Percentiles rank a stretch among this genome's conserved stretches.
Conservation (phyloP, 164 flowering plant genomes). For the Buxus sempervirens region DNA sequence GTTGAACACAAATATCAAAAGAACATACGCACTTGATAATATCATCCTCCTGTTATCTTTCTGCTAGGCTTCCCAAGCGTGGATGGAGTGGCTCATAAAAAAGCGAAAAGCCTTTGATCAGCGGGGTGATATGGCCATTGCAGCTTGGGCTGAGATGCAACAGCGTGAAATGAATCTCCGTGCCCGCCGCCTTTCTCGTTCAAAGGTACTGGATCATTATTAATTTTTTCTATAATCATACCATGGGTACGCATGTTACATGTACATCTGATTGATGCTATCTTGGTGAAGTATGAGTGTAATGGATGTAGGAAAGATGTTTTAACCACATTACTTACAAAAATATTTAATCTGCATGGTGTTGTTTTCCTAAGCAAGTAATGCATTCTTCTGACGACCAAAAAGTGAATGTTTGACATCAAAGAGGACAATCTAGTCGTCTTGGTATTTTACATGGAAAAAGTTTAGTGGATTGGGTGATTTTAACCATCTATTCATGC, state of each 20-base stretch:
- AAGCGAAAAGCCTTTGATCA: constrained; percentile 96
- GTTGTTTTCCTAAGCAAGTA: too few relatives aligned
- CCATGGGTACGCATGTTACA: not conserved
- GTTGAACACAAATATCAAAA: too few relatives aligned
- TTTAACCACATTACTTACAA: too few relatives aligned
- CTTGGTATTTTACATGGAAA: too few relatives aligned
- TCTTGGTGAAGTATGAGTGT: not conserved
- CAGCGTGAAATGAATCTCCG: constrained; percentile 83
- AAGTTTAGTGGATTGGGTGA: too few relatives aligned
- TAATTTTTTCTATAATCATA: not conserved
- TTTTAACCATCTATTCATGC: too few relatives aligned
- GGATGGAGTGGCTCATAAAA: constrained; percentile 97
- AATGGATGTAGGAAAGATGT: too few relatives aligned
- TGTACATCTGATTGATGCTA: not conserved
- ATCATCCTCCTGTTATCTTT: not conserved
- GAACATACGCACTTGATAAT: not conserved
- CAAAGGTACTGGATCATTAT: constrained; percentile 59
- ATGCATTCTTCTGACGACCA: too few relatives aligned
- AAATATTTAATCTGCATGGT: not conserved
- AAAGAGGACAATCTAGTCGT: too few relatives aligned
- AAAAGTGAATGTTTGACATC: too few relatives aligned
- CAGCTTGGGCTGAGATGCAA: constrained; percentile 99
- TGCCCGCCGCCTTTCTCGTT: constrained; percentile 80
- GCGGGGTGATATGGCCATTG: constrained; percentile 95
- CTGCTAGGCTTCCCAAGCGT: constrained; percentile 91